phyloP scores from a whole-genome alignment of 768 basidiomycete genomes.

The Podaxis rugospora region DNA sequence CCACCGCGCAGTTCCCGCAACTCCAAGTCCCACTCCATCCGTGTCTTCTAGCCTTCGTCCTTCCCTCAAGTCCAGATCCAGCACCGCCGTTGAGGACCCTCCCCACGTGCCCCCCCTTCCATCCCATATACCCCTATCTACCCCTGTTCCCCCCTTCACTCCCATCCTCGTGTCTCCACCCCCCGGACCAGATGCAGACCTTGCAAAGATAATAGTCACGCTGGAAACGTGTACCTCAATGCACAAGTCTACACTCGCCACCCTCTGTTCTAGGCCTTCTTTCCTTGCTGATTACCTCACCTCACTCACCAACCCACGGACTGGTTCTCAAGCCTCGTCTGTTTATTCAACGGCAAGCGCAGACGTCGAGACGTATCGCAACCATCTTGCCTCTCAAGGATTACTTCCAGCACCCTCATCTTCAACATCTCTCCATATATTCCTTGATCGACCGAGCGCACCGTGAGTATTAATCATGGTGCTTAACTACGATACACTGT shows the following conservation, averaged over 20 bases:
- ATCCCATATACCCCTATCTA: conserved; percentile 36
- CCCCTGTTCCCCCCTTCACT: conserved; percentile 53
- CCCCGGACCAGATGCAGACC: conserved; percentile 45
- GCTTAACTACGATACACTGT: neutral
- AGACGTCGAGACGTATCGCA: conserved; percentile 51
- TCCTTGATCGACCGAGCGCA: conserved; percentile 75
- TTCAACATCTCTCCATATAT: conserved; percentile 50
- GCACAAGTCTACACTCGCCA: conserved; percentile 60
- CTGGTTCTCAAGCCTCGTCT: conserved; percentile 47
- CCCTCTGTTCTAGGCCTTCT: conserved; percentile 67
- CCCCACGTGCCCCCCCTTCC: conserved; percentile 48
- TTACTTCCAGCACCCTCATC: conserved; percentile 41
- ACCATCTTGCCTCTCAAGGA: conserved; percentile 61
- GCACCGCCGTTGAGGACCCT: conserved; percentile 33
- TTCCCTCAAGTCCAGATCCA: conserved; percentile 32
- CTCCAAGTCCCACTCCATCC: conserved; percentile 21
- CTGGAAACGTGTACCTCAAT: conserved; percentile 71
- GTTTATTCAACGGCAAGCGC: conserved; percentile 51
- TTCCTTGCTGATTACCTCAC: conserved; percentile 56
- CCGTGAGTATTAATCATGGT: conserved; percentile 52
- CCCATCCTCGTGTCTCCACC: conserved; percentile 61
- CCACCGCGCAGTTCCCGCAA: conserved; percentile 17
- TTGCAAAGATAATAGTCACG: conserved; percentile 60
- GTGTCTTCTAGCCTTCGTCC: conserved; percentile 26
- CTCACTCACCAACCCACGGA: conserved; percentile 31